A percentile compares a stretch with the other conserved stretches of the same genome.
Conservation (phyloP, 352 stramenopile genomes). For the Phytophthora macrochlamydospora region DNA sequence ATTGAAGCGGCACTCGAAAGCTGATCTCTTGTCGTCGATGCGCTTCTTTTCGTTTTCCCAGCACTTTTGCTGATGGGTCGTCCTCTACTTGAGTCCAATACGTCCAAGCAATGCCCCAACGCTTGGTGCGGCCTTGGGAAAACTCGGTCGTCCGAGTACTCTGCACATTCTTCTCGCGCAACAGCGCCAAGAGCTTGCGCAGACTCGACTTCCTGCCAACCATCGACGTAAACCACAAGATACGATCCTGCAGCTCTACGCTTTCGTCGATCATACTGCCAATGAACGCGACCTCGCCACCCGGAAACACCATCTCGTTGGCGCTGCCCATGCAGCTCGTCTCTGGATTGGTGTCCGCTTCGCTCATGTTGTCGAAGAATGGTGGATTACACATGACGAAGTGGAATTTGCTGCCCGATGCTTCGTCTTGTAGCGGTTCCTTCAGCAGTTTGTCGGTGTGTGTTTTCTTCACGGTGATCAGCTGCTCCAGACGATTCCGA, state of each 20-base stretch:
- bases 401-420: constrained; percentile 52
- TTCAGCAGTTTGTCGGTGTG: constrained; percentile 47
- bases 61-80: constrained; percentile 61
- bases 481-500: constrained; percentile 82
- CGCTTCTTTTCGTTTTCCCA: constrained; percentile 85
- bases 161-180: constrained; percentile 68
- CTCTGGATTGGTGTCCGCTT: constrained; percentile 82
- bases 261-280: constrained; percentile 93
- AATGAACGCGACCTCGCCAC: constrained; percentile 96
- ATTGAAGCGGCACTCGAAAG: constrained; percentile 50
- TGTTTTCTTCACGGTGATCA: constrained; percentile 59
- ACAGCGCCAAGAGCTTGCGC: constrained; percentile 81
- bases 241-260: constrained; percentile 61
- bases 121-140: constrained; percentile 91
- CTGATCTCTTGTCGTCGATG: constrained; percentile 56
- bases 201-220: constrained; percentile 93
- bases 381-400: constrained; percentile 98
- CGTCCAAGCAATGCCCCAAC: constrained; percentile 95
- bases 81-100: constrained; percentile 56
- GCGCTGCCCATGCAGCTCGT: constrained; percentile 71
- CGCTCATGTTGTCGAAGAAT: constrained; percentile 90
- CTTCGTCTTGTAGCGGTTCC: constrained; percentile 50
- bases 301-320: constrained; percentile 87
- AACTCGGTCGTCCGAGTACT: constrained; percentile 94
- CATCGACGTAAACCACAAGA: constrained; percentile 96